phyloP scores from a whole-genome alignment of 208 protist genomes.

The Tritrichomonas musculus region DNA sequence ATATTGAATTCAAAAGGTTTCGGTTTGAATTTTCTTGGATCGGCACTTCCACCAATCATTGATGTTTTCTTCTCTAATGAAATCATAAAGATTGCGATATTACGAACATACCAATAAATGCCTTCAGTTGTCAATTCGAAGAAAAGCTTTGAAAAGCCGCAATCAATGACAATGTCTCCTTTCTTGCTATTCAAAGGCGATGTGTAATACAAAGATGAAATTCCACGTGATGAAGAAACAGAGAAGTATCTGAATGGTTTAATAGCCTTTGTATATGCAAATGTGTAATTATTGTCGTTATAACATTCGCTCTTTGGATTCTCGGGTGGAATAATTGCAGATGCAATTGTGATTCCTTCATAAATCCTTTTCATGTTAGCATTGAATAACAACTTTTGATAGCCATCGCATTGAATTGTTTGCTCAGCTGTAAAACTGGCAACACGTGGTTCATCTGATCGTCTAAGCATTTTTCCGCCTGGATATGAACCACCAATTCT shows the following conservation, averaged over 20 bases:
- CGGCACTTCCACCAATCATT: background rate
- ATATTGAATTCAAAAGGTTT: background rate
- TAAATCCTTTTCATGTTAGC: background rate
- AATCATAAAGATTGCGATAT: background rate
- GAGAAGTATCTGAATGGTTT: background rate
- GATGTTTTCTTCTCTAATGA: background rate
- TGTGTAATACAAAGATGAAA: background rate
- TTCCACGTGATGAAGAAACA: background rate
- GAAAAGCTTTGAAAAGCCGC: background rate
- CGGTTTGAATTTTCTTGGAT: background rate
- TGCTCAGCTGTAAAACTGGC: background rate
- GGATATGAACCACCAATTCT: background rate
- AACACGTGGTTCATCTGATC: background rate
- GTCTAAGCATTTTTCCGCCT: background rate
- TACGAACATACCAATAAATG: background rate
- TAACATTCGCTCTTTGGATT: too few relatives aligned
- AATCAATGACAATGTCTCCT: slow-evolving; percentile 18
- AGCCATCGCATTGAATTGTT: background rate
- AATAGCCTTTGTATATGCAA: background rate
- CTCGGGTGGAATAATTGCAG: too few relatives aligned
- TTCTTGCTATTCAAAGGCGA: too few relatives aligned
- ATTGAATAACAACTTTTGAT: background rate
- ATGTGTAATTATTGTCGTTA: too few relatives aligned
- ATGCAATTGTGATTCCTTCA: background rate
- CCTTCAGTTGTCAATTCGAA: background rate